Evolutionary conservation across 352 stramenopile species (phyloP), one percentile per base, ranked within the genome.

Genomic region (Phytophthora rubi): DNA sequence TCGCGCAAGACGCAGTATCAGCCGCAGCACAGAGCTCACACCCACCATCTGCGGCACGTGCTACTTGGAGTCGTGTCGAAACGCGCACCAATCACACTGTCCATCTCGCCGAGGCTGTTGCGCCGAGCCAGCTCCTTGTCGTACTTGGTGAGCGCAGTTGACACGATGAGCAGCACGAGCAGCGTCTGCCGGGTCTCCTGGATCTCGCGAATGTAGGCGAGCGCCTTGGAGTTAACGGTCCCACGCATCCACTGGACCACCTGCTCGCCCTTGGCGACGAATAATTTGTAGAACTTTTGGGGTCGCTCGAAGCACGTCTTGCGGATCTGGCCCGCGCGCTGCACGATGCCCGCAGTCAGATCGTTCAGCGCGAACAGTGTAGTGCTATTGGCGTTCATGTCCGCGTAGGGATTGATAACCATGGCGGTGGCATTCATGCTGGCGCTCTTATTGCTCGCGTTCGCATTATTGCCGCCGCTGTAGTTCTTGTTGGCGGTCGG

Each of bases 21-120:
- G 13, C 2, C 51, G 13, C 37, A 66, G 51, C 59, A 66, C 37
- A 37, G 59, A 60, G 16, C n/a, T 59, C 16, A 49, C 13, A 12
- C 51, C 49, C 5, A 66, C 49, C 18, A 51, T 47, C 21, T 58
- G 51, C 13, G 52, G 15, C 35, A 53, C 49, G 30, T 59, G 59
- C 59, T 48, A 15, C 49, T 57, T 65, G 4, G 59, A 65, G 21
- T 59, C 4, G 59, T 65, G 48, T 35, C 48, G 26, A 65, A 65
- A 7, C 59, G 59, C 5, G 59, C 42, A 4, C 59, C 49, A 0
- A 53, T 35, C 5, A 65, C 18, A 35, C n/a, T 44, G 35, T 65
- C 57, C 59, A 65, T 65, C 23, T 26, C 23, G 23, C 23, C 23
- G 23, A 26, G 23, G 23, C 23, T 26, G 23, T 26, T 1, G 23